Evolutionary conservation across 176 grass and related monocot species (phyloP), one percentile per base, ranked within the genome.

Genomic region (Guadua angustifolia): DNA sequence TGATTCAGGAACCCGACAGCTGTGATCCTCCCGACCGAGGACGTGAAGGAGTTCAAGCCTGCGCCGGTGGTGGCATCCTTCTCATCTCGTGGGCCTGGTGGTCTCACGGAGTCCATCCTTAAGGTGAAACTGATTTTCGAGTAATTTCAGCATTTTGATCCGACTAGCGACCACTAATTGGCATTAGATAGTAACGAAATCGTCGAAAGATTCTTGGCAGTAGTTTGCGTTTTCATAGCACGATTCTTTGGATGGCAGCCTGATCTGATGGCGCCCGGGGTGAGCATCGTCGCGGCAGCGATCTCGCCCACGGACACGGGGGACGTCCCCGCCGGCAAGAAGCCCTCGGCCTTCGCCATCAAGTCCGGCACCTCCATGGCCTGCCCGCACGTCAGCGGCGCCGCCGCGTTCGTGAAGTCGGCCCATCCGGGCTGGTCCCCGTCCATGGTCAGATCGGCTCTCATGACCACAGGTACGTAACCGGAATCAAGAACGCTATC

Each of bases 281-380:
- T 95, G 8, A 85, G 93, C 89, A 98, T 98, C 83, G 80, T 98
- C 36, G 93, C 96, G 2, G 80, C 96, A 22, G 75, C 91, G 9
- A 90, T 95, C 32, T 93, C 93, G 21, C 83, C 96, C 53, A 83
- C 58, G 16, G 93, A 94, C 73, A 77, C 3, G 29, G 87, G 45
- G 73, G 81, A 60, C 4, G 80, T 95, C 32, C 96, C 91, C 25
- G 79, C 22, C 11, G 93, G 93, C 15, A 95, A 92, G 76, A 98
- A 94, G 44, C 87, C 93, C 0, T 98, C 96, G 17, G 52, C 64
- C 44, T 94, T 92, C 60, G 87, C 93, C 80, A 90, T 98, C 73
- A 94, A 90, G 78, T 95, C 96, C 7, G 96, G 96, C 46, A 98
- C 96, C 19, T 98, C 96, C 5, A 98, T 95, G 96, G 92, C 96